A percentile compares a stretch with the other conserved stretches of the same genome.
phyloP scores from a whole-genome alignment of 2,329 filamentous ascomycete species.

The Fusarium buharicum region DNA sequence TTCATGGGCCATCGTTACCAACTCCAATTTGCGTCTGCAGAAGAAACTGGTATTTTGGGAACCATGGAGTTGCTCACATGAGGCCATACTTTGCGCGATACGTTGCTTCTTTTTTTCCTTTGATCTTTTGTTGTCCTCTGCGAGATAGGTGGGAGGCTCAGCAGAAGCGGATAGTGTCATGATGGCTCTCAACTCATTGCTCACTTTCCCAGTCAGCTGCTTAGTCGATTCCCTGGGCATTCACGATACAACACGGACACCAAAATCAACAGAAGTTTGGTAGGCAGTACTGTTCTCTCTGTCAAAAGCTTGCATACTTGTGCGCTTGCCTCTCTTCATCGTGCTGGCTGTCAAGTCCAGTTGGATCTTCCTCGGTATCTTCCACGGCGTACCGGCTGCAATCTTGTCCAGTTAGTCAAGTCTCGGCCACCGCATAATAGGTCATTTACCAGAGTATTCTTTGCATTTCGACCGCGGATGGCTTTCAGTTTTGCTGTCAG shows the following conservation, averaged over 20 bases:
- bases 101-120: constrained; percentile 6
- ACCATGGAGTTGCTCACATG: constrained; percentile 29
- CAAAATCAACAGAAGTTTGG: neutral
- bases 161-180: constrained; percentile 16
- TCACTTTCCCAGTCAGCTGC: constrained; percentile 4
- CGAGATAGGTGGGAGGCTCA: neutral
- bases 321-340: neutral
- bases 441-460: neutral
- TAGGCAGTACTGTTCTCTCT: neutral
- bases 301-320: neutral
- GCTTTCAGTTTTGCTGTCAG: neutral
- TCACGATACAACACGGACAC: neutral
- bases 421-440: neutral
- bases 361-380: neutral
- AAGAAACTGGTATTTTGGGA: constrained; percentile 17
- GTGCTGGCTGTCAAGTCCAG: neutral
- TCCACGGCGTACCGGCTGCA: no score
- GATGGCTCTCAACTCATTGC: constrained; percentile 14
- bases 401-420: no score
- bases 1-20: constrained; percentile 12
- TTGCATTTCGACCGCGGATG: neutral
- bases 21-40: constrained; percentile 20
- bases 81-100: constrained; percentile 13
- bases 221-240: constrained; percentile 2
- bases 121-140: neutral